Evolutionary conservation across 306 rosid genomes (phyloP), one percentile per base, ranked within the genome.

Genomic region (Inga oerstediana): DNA sequence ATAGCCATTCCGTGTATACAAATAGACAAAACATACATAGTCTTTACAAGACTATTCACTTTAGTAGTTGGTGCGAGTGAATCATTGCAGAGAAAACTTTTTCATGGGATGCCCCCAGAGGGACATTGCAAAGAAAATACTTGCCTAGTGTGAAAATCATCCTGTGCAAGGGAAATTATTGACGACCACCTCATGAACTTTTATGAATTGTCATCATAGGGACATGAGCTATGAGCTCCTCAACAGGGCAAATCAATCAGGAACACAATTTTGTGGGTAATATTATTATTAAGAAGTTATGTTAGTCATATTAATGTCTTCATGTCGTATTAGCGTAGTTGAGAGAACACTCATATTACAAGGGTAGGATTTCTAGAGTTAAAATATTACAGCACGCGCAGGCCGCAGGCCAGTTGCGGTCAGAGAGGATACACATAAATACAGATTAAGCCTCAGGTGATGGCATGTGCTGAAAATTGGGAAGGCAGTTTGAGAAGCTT

Each of bases 111-210:
- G 65, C 65, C 27, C 65, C 65, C 11, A n/a, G 12, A n/a, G 30
- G 65, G 65, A 8, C 65, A n/a, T 9, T n/a, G 65, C 62, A 54
- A 80, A 22, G 71, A 77, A 76, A 86, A 35, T 32, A 35, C 27
- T 71, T 72, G 22, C 22, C 0, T 9, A 2, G 37, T 10, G 14
- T 44, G 37, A 43, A n/a, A 45, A 48, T 46, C 41, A 48, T 73
- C 15, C 24, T 16, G 8, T 22, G 75, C 34, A 71, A 43, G 17
- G 8, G 72, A 59, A n/a, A 49, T 22, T 65, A 70, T 62, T 62
- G 37, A 39, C 3, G 79, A 41, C 80, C 15, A n/a, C 4, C 1
- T 1, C 3, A 2, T 37, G 54, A 11, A 71, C 30, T 24, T 12
- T 24, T 44, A 24, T 45, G 76, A 32, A 20, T 22, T 44, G 75